phyloP scores from a whole-genome alignment of 306 rosid species.

The Medicago ruthenica region DNA sequence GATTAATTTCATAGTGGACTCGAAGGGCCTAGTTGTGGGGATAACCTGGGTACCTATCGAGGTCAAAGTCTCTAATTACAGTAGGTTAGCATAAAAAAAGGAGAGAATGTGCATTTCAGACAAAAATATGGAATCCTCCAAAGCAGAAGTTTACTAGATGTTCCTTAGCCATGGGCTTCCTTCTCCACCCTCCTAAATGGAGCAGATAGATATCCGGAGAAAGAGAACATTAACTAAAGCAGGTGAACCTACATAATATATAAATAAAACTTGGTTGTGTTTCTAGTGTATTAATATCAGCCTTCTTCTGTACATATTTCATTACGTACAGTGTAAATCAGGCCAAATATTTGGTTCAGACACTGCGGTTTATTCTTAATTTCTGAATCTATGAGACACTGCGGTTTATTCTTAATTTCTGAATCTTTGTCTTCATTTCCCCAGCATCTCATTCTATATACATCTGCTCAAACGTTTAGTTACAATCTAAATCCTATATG shows the following conservation, averaged over 20 bases:
- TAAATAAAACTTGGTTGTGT: background rate
- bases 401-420: no score
- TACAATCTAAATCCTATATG: slow-evolving; percentile 12
- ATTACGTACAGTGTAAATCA: background rate
- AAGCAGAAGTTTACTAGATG: background rate
- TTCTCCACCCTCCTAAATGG: background rate
- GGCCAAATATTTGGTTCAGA: background rate
- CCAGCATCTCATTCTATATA: background rate
- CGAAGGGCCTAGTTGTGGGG: background rate
- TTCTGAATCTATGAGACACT: background rate
- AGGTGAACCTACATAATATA: background rate
- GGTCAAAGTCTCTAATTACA: background rate
- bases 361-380: background rate
- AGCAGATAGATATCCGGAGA: no score
- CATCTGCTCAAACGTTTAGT: slow-evolving; percentile 9
- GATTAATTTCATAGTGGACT: background rate
- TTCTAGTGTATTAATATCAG: background rate
- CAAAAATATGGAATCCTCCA: background rate
- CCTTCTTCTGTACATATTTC: background rate
- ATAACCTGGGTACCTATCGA: background rate
- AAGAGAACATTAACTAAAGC: background rate
- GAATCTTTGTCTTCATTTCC: background rate
- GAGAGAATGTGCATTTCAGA: no score
- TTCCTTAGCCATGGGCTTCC: background rate
- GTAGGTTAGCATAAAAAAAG: background rate